Conservation (phyloP, 1,284 basidiomycete species). For the Apiotrichum akiyoshidainum region DNA sequence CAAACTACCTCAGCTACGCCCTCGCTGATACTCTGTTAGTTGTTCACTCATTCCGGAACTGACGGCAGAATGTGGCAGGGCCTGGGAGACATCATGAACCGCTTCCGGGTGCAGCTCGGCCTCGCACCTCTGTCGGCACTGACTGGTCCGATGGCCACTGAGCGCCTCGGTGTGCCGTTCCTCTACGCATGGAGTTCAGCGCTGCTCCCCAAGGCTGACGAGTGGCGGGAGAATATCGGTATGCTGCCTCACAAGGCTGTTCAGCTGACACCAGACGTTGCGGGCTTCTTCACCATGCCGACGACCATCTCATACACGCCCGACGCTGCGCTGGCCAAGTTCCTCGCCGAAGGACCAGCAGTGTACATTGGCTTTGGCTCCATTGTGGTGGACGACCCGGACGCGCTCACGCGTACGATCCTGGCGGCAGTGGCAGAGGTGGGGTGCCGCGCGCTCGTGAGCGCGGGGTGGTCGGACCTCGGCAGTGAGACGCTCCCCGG, state of each 20-base stretch:
- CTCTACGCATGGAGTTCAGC: conserved; percentile 66
- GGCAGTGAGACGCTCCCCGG: conserved; percentile 51
- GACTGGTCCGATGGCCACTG: conserved; percentile 58
- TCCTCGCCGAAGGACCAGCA: conserved; percentile 56
- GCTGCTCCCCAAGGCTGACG: conserved; percentile 62
- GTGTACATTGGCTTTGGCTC: conserved; percentile 56
- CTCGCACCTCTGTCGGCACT: conserved; percentile 55
- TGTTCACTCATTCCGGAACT: not conserved
- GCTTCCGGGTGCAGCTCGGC: conserved; percentile 58
- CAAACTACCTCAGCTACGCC: conserved; percentile 60
- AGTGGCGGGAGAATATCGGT: conserved; percentile 62
- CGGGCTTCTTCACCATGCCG: conserved; percentile 60
- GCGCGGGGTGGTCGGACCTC: conserved; percentile 63
- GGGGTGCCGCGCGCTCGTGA: conserved; percentile 60
- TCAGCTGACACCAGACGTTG: no score
- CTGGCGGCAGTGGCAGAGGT: conserved; percentile 59
- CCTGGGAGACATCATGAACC: conserved; percentile 61
- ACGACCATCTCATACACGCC: conserved; percentile 57
- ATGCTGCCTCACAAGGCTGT: conserved; percentile 47
- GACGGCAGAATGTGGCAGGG: conserved; percentile 39
- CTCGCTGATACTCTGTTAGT: conserved; percentile 56
- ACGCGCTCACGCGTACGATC: conserved; percentile 52
- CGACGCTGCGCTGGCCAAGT: conserved; percentile 53
- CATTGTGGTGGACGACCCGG: conserved; percentile 28
- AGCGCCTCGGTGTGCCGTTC: conserved; percentile 63